A percentile compares a stretch with the other conserved stretches of the same genome.
Evolutionary conservation across 345 rosid species (phyloP).

Genomic region (Arabidopsis thaliana): DNA sequence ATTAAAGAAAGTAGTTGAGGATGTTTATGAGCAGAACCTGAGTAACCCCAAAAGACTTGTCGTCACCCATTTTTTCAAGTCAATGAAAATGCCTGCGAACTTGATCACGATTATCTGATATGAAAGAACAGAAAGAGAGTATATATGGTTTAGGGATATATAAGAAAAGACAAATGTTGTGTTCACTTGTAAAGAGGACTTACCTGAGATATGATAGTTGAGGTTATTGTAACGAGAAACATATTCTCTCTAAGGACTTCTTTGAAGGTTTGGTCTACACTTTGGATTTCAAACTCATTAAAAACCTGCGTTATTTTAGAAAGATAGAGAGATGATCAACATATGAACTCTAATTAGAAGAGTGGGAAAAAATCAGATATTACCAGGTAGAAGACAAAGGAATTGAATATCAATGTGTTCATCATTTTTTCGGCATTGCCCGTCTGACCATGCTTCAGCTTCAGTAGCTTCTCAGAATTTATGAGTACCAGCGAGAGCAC

Average conservation of each 20-base stretch:
- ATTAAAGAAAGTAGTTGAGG: neutral
- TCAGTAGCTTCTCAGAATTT: conserved; percentile 51
- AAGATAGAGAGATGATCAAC: conserved; percentile 14
- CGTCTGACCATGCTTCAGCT: conserved; percentile 46
- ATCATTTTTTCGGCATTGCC: conserved; percentile 56
- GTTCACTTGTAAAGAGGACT: conserved; percentile 12
- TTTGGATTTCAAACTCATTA: conserved; percentile 80
- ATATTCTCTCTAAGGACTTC: conserved; percentile 71
- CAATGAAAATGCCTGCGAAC: conserved; percentile 62
- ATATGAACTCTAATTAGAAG: neutral
- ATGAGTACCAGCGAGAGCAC: conserved; percentile 63
- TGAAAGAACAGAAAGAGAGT: neutral
- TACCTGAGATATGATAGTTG: conserved; percentile 67
- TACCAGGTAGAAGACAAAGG: conserved; percentile 80
- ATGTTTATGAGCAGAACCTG: conserved; percentile 51
- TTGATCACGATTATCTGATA: conserved; percentile 62
- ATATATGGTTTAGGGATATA: neutral
- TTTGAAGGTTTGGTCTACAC: conserved; percentile 59
- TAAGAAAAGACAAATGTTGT: neutral
- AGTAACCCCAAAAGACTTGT: conserved; percentile 54
- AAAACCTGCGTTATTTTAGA: conserved; percentile 53
- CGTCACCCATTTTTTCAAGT: conserved; percentile 61
- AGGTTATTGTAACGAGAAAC: conserved; percentile 60
- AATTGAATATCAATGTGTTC: conserved; percentile 74
- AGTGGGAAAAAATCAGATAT: conserved; percentile 26